Base-by-base conservation (phyloP, 2,329 filamentous ascomycete species). In the Pyricularia pennisetigena region DNA sequence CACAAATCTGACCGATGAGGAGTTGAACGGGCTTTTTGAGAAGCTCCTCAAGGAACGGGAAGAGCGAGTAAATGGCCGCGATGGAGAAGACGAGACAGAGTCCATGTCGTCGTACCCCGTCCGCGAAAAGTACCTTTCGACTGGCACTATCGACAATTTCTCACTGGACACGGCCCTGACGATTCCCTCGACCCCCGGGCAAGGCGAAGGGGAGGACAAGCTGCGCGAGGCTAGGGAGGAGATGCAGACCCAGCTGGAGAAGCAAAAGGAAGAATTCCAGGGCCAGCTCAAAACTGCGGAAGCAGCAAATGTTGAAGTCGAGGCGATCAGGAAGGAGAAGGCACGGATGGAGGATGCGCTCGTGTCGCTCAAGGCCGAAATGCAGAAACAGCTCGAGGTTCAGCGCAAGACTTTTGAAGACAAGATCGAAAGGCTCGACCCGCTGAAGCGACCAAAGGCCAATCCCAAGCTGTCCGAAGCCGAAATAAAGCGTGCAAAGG, bases 41-140 rank as follows among this genome's bases (percentile, higher is more conserved):
- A 94, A 98, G 74, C 90, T 99, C 32, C 94, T 97, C 77, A 88
- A 89, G 71, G 93, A 92, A 7, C 87, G 94, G 72, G 94, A 94
- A 0, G 87, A 89, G 73, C 85, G 88, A 70, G 92, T 93, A 68
- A 85, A 82, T 69, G 85, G 81, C 4, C 88, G 93, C 26, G 93
- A 94, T 70, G 90, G 90, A 59, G 92, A 94, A 68, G 94, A 97
- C 68, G 95, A 98, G 76, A 88, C 89, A 68, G 95, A 99, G 72
- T 97, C 94, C 0, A 87, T 91, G 65, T 91, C 89, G 30, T 97
- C 94, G 0, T 97, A 94, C 75, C 90, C 93, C 1, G 83, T 94
- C 32, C 86, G 95, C 67, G 95, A 99, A 73, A 98, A 98, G 75
- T 98, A 98, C 78, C 87, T 97, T 81, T 97, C 94, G 2, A 95